phyloP scores from a whole-genome alignment of 2,329 filamentous ascomycete species.

The Colletotrichum caudatum region DNA sequence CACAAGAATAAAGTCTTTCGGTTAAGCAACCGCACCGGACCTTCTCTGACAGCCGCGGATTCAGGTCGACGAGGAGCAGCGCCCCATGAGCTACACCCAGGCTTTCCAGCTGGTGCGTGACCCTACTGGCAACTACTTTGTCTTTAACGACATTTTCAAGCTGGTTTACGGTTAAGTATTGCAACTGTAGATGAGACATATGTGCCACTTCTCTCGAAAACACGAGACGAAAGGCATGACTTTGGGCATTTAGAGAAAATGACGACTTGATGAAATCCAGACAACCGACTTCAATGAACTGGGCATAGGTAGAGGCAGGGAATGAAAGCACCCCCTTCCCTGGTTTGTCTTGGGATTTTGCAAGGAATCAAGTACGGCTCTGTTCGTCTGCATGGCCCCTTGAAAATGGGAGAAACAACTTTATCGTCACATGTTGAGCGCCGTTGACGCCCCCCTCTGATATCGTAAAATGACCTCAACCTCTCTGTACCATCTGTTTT shows the following conservation, averaged over 20 bases:
- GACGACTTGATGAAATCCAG: conserved; percentile 22
- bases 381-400: conserved; percentile 1
- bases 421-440: not conserved
- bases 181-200: not conserved
- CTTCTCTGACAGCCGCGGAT: not conserved
- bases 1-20: conserved; percentile 21
- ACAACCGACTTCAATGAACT: conserved; percentile 14
- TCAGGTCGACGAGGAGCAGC: conserved; percentile 86
- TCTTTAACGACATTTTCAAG: conserved; percentile 96
- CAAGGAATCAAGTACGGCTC: conserved; percentile 15
- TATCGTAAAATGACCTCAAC: conserved; percentile 1
- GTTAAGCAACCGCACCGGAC: conserved; percentile 3
- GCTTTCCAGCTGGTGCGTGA: conserved; percentile 86
- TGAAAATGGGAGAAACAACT: conserved; percentile 14
- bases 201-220: not conserved
- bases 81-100: conserved; percentile 92
- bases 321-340: not conserved
- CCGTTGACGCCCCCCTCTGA: conserved; percentile 16
- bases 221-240: conserved; percentile 5
- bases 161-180: conserved; percentile 74
- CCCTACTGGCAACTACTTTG: conserved; percentile 76
- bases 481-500: not conserved
- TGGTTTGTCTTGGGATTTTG: conserved; percentile 1
- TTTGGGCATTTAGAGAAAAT: conserved; percentile 9
- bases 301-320: conserved; percentile 20